Conservation (phyloP, 116 monocot genomes). For the Dioscorea cayenensis region DNA sequence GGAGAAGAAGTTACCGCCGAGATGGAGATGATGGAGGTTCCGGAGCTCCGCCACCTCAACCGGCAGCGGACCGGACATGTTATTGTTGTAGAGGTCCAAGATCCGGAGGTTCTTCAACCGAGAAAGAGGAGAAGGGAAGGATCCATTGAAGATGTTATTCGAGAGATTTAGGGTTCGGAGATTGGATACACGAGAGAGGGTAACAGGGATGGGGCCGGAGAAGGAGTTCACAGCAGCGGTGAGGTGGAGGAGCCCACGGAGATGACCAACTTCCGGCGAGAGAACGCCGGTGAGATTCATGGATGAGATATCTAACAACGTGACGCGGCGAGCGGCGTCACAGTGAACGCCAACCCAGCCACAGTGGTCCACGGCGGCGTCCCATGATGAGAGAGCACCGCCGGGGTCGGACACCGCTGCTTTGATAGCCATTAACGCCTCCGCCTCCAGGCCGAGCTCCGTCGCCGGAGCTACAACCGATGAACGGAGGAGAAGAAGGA, state of each 20-base stretch:
- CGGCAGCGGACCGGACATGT: slow-evolving; percentile 59
- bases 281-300: slow-evolving; percentile 58
- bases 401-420: slow-evolving; percentile 34
- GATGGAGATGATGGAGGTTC: slow-evolving; percentile 63
- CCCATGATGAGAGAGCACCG: slow-evolving; percentile 43
- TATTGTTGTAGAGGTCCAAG: slow-evolving; percentile 82
- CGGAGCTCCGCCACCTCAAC: slow-evolving; percentile 25
- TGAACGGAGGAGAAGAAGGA: slow-evolving; percentile 2
- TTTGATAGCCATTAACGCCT: slow-evolving; percentile 41
- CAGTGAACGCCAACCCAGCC: slow-evolving; percentile 48
- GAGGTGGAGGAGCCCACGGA: slow-evolving; percentile 32
- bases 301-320: slow-evolving; percentile 48
- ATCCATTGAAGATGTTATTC: slow-evolving; percentile 71
- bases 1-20: slow-evolving; percentile 84
- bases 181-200: slow-evolving; percentile 31
- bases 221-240: slow-evolving; percentile 33
- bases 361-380: slow-evolving; percentile 31
- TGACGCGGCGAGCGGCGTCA: slow-evolving; percentile 22
- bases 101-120: slow-evolving; percentile 46
- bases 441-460: slow-evolving; percentile 24
- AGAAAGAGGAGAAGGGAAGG: slow-evolving; percentile 43
- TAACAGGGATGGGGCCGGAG: slow-evolving; percentile 55
- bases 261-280: slow-evolving; percentile 24
- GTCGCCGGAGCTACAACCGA: slow-evolving; percentile 1
- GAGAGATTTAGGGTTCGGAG: slow-evolving; percentile 81